Evolutionary conservation across 176 grass and related monocot genomes (phyloP).

Genomic region (Carex littledalei): DNA sequence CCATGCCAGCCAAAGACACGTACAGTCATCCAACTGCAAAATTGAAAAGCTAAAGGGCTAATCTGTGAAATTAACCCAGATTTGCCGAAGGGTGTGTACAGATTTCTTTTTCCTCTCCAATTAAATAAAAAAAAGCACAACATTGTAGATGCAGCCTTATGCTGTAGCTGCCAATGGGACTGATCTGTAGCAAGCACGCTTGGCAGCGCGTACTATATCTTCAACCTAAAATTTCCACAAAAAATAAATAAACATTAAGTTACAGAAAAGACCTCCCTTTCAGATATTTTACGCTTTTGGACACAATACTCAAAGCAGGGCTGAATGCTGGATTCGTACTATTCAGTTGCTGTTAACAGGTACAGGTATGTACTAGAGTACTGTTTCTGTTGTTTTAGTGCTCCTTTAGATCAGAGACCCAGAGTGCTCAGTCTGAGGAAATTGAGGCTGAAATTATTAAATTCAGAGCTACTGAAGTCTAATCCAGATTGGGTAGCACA

Average conservation of each 20-base stretch:
- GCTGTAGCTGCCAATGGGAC: conserved; percentile 69
- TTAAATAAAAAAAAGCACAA: not conserved
- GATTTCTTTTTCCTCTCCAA: conserved; percentile 10
- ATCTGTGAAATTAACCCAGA: conserved; percentile 12
- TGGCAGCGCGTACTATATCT: conserved; percentile 83
- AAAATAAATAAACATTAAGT: not conserved
- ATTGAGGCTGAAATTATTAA: not conserved
- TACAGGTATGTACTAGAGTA: not conserved
- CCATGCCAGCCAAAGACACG: not conserved
- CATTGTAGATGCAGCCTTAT: conserved; percentile 22
- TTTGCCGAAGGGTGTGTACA: conserved; percentile 3
- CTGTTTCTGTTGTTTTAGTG: not conserved
- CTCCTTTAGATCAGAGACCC: not conserved
- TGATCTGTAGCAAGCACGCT: conserved; percentile 78
- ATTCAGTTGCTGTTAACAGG: not conserved
- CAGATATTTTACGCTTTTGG: not conserved
- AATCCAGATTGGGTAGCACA: not conserved
- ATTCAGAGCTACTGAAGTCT: not conserved
- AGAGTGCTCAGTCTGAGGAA: no score
- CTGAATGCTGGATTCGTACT: not conserved
- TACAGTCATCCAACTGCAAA: conserved; percentile 32
- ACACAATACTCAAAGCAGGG: not conserved
- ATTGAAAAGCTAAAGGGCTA: conserved; percentile 17
- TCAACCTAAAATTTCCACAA: conserved; percentile 45
- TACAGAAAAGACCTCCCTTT: not conserved